These are phyloP conservation scores for Ceratonia siliqua DNA, from an alignment of 306 rosid genomes.

Conservation along the genomic window DNA sequence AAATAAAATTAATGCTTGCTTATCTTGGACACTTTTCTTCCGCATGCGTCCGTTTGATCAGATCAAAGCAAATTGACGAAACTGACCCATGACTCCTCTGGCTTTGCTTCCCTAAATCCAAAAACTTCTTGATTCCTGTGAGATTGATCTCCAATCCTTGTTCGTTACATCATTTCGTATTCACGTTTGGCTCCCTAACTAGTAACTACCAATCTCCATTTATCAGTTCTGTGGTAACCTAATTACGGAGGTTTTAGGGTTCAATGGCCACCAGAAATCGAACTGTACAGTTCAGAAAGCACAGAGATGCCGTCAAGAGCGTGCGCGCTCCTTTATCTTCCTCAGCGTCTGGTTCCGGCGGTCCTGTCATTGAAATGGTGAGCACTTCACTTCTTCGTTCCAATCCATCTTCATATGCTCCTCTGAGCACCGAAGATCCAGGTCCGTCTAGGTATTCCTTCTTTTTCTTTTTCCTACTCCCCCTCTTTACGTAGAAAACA, in stretches of 20 bases:
- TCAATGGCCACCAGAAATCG: conserved; percentile 82
- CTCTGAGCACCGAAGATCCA: conserved; percentile 75
- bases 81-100: background rate
- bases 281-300: conserved; percentile 47
- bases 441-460: conserved; percentile 48
- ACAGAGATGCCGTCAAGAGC: conserved; percentile 79
- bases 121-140: background rate
- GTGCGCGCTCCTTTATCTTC: conserved; percentile 72
- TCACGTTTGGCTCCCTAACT: background rate
- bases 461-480: background rate
- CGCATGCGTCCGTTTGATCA: background rate
- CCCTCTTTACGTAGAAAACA: background rate
- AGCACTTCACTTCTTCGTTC: conserved; percentile 61
- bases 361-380: conserved; percentile 76
- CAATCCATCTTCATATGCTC: conserved; percentile 64
- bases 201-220: background rate
- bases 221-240: background rate
- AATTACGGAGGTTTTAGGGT: background rate
- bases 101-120: background rate
- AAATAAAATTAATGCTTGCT: no score
- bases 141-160: background rate
- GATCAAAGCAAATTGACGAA: background rate
- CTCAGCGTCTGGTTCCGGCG: conserved; percentile 56
- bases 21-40: background rate
- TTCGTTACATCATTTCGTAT: background rate